These are phyloP conservation scores for Phytophthora pistaciae DNA, from an alignment of 352 stramenopile genomes.

Conservation along the genomic window DNA sequence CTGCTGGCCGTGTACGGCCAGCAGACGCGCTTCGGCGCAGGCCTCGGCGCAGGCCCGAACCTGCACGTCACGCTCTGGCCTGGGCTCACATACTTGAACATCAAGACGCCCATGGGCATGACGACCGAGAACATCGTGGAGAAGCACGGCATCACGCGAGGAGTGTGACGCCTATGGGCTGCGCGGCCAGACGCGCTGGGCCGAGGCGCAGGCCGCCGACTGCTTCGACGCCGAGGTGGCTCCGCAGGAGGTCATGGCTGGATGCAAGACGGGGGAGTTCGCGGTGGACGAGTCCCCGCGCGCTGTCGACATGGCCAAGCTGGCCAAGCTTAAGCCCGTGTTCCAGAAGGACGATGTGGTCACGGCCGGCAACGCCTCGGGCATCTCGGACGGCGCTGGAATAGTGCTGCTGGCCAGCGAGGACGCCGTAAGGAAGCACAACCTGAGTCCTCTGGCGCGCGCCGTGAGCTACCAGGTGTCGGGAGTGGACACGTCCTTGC, in stretches of 20 bases:
- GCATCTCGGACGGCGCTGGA: conserved; percentile 97
- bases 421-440: conserved; percentile 93
- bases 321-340: conserved; percentile 94
- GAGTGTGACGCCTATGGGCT: conserved; percentile 96
- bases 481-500: conserved; percentile 96
- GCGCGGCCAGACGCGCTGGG: conserved; percentile 95
- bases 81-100: conserved; percentile 96
- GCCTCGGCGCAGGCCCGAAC: conserved; percentile 93
- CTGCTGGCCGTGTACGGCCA: conserved; percentile 94
- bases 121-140: conserved; percentile 98
- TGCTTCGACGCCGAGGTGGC: conserved; percentile 97
- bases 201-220: conserved; percentile 88
- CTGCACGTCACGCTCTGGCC: conserved; percentile 97
- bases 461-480: conserved; percentile 94
- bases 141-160: conserved; percentile 94
- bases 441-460: conserved; percentile 94
- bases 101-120: conserved; percentile 97
- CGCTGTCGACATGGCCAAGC: conserved; percentile 81
- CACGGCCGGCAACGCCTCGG: conserved; percentile 96
- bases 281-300: conserved; percentile 84
- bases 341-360: conserved; percentile 99
- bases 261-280: conserved; percentile 89
- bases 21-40: conserved; percentile 93
- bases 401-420: conserved; percentile 95
- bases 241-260: conserved; percentile 91